These are phyloP conservation scores for Pseudocercospora crystallina DNA, from an alignment of 2,329 filamentous ascomycete species.

Conservation along the genomic window DNA sequence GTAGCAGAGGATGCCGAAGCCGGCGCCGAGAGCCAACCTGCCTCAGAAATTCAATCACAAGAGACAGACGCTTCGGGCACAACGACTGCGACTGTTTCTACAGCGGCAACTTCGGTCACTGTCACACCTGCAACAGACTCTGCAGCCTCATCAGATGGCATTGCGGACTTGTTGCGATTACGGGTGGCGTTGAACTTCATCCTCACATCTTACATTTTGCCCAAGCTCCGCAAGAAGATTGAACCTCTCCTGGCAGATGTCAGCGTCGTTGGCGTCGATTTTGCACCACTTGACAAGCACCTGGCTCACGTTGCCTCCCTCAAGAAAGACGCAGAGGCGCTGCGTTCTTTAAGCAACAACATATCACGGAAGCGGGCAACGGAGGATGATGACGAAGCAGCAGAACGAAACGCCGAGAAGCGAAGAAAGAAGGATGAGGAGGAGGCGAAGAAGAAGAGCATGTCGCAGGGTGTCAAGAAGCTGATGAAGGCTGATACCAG, in stretches of 20 bases:
- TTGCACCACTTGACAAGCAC: slow-evolving; percentile 69
- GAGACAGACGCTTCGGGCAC: slow-evolving; percentile 31
- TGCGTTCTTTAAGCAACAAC: slow-evolving; percentile 68
- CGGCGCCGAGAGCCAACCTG: slow-evolving; percentile 16
- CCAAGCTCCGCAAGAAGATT: slow-evolving; percentile 46
- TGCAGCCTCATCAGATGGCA: slow-evolving; percentile 32
- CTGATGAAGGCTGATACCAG: slow-evolving; percentile 85
- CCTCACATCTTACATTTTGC: slow-evolving; percentile 59
- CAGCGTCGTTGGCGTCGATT: slow-evolving; percentile 53
- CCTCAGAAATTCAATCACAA: slow-evolving; percentile 18
- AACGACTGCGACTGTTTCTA: slow-evolving; percentile 20
- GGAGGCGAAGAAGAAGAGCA: slow-evolving; percentile 77
- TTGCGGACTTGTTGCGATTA: slow-evolving; percentile 62
- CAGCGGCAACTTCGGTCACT: slow-evolving; percentile 30
- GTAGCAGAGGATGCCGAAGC: slow-evolving; percentile 25
- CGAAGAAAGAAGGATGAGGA: slow-evolving; percentile 85
- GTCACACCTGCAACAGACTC: slow-evolving; percentile 29
- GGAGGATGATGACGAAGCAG: slow-evolving; percentile 64
- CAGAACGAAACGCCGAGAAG: slow-evolving; percentile 64
- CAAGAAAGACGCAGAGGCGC: slow-evolving; percentile 68
- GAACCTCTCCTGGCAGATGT: slow-evolving; percentile 42
- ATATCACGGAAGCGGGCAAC: slow-evolving; percentile 62
- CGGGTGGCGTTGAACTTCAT: slow-evolving; percentile 66
- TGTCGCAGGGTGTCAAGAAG: slow-evolving; percentile 74
- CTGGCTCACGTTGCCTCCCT: slow-evolving; percentile 65